Evolutionary conservation across 1,284 basidiomycete genomes (phyloP), one percentile per base, ranked within the genome.

Genomic region (Melampsora larici-populina): DNA sequence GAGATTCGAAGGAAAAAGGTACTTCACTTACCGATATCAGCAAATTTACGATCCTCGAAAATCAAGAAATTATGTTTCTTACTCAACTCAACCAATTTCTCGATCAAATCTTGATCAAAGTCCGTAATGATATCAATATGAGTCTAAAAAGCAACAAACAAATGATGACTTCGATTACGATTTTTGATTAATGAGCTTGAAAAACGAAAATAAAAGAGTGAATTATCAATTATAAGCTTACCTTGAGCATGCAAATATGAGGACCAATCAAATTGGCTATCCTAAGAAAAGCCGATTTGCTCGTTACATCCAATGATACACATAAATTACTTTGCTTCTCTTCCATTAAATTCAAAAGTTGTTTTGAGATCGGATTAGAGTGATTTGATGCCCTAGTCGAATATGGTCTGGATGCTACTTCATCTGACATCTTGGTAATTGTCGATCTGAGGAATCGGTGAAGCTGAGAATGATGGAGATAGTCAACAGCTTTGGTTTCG

Each of bases 11-110:
- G n/a, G 36, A 36, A 36, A 36, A 36, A 9, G 9, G 36, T 36
- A 36, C 36, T 36, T 1, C 1, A 79, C 83, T 77, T 26, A 94
- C 95, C 96, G 79, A 99, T 99, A 85, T 99, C 97, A 29, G 97
- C 97, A 83, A 99, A 99, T 85, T 99, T 99, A 81, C 97, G 88
- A 86, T 99, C 97, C 85, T 99, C 96, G 81, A 99, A 99, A 82
- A 98, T 96, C 78, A 97, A 85, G 85, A 99, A 99, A 82, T 98
- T 93, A 81, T 97, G 90, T 84, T 92, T 90, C 67, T 86, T 83
- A 82, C 91, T 90, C 15, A 99, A 88, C 65, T 86, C 86, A 78
- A 89, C 87, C 60, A 99, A 87, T 79, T 89, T 86, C 43, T 89
- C 85, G 75, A 96, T 88, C 63, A 98, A 85, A 18, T 88, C 88